Evolutionary conservation across 495 filamentous ascomycete species (phyloP), one percentile per base, ranked within the genome.

Genomic region (Penicillium turbatum): DNA sequence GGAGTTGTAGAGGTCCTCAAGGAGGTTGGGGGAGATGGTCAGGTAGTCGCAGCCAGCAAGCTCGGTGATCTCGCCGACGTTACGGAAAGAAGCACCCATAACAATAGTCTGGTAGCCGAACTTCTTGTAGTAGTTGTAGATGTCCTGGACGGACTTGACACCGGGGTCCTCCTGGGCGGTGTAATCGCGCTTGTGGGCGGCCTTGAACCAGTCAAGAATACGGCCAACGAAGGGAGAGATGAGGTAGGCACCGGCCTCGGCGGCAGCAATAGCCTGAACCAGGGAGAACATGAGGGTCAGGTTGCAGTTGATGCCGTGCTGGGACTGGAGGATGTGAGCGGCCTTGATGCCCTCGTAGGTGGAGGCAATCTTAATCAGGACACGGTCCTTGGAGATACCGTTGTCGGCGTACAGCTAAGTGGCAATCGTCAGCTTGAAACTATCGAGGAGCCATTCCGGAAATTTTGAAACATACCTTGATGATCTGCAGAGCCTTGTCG

Each of bases 81-180:
- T 96, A 64, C 93, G 82, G 89, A 99, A 99, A 12, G 91, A 96
- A 58, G 93, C 93, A 67, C 93, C 93, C 93, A 99, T 99, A 70
- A 99, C 93, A 65, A 95, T 95, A 72, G 93, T 98, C 63, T 93
- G 92, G 84, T 99, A 97, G 66, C 87, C 90, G 74, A 80, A 87
- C 82, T 97, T 99, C 89, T 99, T 99, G 86, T 99, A 99, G 88
- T 99, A 99, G 81, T 99, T 95, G 87, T 87, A 99, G 81, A 99
- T 99, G 70, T 62, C 66, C 83, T 96, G 82, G 64, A 99, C 95
- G 62, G 86, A 90, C 80, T 91, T 86, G 76, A 99, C 93, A 76
- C 93, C 93, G 49, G 93, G 93, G 82, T 99, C 93, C 62, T 97
- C 91, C 69, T 86, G 68, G 63, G 88, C 77, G 65, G 79, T 64